Base-by-base conservation (phyloP, 768 basidiomycete species). In the Pleurotus tuber-regium region DNA sequence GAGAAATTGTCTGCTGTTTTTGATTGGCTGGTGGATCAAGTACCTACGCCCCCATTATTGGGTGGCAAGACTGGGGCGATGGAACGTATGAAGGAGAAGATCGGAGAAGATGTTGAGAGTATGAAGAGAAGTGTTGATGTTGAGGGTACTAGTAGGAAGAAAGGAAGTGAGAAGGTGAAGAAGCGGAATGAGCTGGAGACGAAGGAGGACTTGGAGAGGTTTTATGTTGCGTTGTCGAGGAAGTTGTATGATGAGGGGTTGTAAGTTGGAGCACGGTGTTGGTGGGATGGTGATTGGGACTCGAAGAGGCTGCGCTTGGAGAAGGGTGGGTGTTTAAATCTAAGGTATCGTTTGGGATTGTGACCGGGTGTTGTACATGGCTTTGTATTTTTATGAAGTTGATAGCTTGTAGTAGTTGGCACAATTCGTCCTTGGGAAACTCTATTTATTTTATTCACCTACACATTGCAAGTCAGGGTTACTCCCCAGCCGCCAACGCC, bases 211-310 rank as follows among this genome's bases (percentile, higher is more conserved):
- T 68, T 98, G 62, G 93, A 95, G 64, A 72, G 85, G 59, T 91
- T 99, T 67, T 96, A 96, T 66, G 77, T 97, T 28, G 90, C 94
- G 4, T 66, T 98, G 39, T 82, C 89, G 57, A 80, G 88, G 67
- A 96, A 92, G 70, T 68, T 99, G 70, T 92, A 94, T 59, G 89
- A 98, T 52, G 92, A 97, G 63, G 96, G 96, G 9, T 68, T 94
- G 61, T 97, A 70, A 75, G 51, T 30, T n/a, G n/a, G n/a, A n/a
- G n/a, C n/a, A n/a, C n/a, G n/a, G n/a, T n/a, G n/a, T n/a, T n/a
- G n/a, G n/a, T n/a, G n/a, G n/a, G n/a, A n/a, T n/a, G n/a, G n/a
- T n/a, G n/a, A n/a, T n/a, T n/a, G n/a, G n/a, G n/a, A n/a, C n/a
- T n/a, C n/a, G n/a, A n/a, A n/a, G n/a, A n/a, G n/a, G n/a, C n/a